A percentile compares a stretch with the other conserved stretches of the same genome.
phyloP scores from a whole-genome alignment of 202 grass and related monocot genomes.

The Hordeum pubiflorum region DNA sequence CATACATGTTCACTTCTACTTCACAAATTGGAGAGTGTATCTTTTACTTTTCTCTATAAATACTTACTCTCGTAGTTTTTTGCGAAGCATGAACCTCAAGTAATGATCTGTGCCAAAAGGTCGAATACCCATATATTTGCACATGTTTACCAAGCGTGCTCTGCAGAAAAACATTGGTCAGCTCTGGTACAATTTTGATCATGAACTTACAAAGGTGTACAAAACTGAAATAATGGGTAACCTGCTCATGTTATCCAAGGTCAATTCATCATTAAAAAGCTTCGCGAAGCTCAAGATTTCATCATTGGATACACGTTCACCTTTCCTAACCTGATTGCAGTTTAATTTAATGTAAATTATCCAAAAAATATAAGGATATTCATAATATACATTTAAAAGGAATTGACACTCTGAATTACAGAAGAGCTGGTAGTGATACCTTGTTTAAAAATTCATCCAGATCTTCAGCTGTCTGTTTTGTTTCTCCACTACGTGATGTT shows the following conservation, averaged over 20 bases:
- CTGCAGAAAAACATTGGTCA: constrained; percentile 36
- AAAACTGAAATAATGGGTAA: constrained; percentile 24
- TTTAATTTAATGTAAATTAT: constrained; percentile 38
- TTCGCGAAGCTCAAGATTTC: constrained; percentile 95
- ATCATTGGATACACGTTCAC: constrained; percentile 73
- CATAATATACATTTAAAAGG: constrained; percentile 4
- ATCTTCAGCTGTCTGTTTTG: constrained; percentile 94
- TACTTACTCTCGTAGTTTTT: constrained; percentile 87
- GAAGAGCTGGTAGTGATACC: constrained; percentile 32
- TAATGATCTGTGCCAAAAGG: constrained; percentile 98
- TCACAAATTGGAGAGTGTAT: neutral
- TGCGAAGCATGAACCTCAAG: constrained; percentile 97
- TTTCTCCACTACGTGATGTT: constrained; percentile 72
- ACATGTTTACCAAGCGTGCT: constrained; percentile 96
- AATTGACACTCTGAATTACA: neutral
- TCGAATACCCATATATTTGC: constrained; percentile 98
- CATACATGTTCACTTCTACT: constrained; percentile 2
- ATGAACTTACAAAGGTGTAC: constrained; percentile 6
- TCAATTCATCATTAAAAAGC: constrained; percentile 95
- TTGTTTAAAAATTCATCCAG: constrained; percentile 95
- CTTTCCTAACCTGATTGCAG: constrained; percentile 71
- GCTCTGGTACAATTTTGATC: constrained; percentile 4
- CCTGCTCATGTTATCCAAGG: constrained; percentile 98
- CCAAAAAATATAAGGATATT: constrained; percentile 6
- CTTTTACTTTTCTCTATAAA: neutral